A percentile compares a stretch with the other conserved stretches of the same genome.
phyloP scores from a whole-genome alignment of 2,329 filamentous ascomycete species.

The Xylariaceae sp. region DNA sequence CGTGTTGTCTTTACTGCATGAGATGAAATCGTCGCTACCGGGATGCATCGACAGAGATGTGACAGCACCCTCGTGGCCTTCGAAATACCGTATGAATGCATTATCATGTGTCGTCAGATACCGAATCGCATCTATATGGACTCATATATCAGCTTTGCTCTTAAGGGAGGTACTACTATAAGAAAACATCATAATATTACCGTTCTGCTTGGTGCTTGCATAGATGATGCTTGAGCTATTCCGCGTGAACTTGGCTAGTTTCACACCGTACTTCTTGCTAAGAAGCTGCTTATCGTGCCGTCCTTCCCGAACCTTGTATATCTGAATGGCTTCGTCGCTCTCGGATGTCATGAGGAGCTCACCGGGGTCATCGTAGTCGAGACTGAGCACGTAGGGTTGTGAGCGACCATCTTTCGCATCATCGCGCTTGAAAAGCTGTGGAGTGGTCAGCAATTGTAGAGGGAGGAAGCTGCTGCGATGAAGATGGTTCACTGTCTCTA shows the following conservation, averaged over 20 bases:
- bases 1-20: conserved; percentile 88
- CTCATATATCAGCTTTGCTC: not conserved
- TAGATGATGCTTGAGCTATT: conserved; percentile 91
- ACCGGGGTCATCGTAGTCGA: conserved; percentile 96
- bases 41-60: conserved; percentile 86
- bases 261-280: conserved; percentile 96
- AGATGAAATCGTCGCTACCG: conserved; percentile 88
- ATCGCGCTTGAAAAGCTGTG: conserved; percentile 65
- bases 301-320: conserved; percentile 93
- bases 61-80: conserved; percentile 84
- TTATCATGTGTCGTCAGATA: conserved; percentile 95
- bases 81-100: conserved; percentile 94
- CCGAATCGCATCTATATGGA: conserved; percentile 73
- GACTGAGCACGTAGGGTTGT: conserved; percentile 76
- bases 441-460: conserved; percentile 11
- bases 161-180: not conserved
- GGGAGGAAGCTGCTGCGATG: conserved; percentile 23
- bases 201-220: conserved; percentile 92
- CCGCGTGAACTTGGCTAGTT: conserved; percentile 93
- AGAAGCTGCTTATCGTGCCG: conserved; percentile 87
- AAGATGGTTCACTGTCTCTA: no score
- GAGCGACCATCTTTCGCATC: conserved; percentile 59
- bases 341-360: conserved; percentile 90
- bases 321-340: conserved; percentile 92
- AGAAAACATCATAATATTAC: conserved; percentile 51